phyloP scores from a whole-genome alignment of 2,329 filamentous ascomycete species.

The Ramularia endophylla region DNA sequence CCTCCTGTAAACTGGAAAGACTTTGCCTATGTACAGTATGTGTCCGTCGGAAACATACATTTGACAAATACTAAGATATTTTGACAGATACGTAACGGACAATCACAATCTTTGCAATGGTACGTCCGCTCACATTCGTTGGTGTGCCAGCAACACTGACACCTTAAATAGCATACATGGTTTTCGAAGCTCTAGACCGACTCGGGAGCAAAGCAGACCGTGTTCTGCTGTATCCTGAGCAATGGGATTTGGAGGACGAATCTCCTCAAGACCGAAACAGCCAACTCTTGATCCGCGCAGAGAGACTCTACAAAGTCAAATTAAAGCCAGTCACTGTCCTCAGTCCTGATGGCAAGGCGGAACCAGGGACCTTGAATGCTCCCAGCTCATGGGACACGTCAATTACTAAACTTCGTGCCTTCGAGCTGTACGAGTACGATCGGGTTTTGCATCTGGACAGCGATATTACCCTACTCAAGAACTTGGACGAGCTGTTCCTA shows the following conservation, averaged over 20 bases:
- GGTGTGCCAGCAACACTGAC: too few species aligned
- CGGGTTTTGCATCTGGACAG: conserved; percentile 56
- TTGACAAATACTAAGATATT: neutral
- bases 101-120: conserved; percentile 21
- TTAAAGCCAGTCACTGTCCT: conserved; percentile 44
- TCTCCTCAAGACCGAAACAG: conserved; percentile 33
- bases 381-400: conserved; percentile 48
- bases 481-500: conserved; percentile 66
- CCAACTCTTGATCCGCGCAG: conserved; percentile 32
- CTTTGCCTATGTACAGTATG: conserved; percentile 21
- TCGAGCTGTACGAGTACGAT: conserved; percentile 59
- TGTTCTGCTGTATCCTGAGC: conserved; percentile 40
- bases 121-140: conserved; percentile 1
- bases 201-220: conserved; percentile 41
- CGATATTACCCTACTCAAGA: conserved; percentile 56
- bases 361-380: conserved; percentile 30
- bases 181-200: conserved; percentile 39
- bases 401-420: conserved; percentile 63
- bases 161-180: conserved; percentile 24
- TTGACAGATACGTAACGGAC: conserved; percentile 20
- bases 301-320: conserved; percentile 45
- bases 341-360: conserved; percentile 22
- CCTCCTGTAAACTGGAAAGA: conserved; percentile 15
- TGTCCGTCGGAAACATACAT: neutral
- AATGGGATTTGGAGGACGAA: conserved; percentile 31